phyloP scores from a whole-genome alignment of 1,139 yeast genomes.

The Sugiyamaella neomexicana region DNA sequence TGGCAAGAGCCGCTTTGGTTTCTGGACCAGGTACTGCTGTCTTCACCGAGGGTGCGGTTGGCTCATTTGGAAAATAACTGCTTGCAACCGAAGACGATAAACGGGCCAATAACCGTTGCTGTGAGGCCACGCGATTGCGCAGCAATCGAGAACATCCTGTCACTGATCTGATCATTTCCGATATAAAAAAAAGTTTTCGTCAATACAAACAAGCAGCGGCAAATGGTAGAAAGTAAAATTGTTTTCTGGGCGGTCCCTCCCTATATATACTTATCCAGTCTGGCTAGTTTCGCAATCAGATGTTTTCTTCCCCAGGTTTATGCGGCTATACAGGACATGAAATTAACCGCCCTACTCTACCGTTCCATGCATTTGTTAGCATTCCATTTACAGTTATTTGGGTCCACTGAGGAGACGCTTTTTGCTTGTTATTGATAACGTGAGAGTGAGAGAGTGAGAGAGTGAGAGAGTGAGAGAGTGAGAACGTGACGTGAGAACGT shows the following conservation, averaged over 20 bases:
- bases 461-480: no score
- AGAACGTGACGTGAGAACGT: no score
- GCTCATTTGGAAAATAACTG: constrained; percentile 57
- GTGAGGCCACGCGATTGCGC: constrained; percentile 15
- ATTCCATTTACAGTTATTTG: neutral
- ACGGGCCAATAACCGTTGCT: constrained; percentile 17
- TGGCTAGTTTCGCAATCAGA: neutral
- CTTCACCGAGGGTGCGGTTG: constrained; percentile 56
- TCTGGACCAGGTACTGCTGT: constrained; percentile 67
- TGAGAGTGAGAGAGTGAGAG: no score
- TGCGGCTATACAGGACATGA: constrained; percentile 5
- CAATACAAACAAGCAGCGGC: neutral
- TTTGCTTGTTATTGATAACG: no score
- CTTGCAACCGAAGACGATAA: constrained; percentile 36
- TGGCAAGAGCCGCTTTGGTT: constrained; percentile 48
- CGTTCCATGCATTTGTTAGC: neutral
- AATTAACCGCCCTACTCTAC: constrained; percentile 3
- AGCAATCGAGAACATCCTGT: constrained; percentile 17
- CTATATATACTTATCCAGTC: neutral
- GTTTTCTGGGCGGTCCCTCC: neutral
- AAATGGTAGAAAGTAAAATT: neutral
- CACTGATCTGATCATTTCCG: constrained; percentile 17
- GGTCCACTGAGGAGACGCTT: neutral
- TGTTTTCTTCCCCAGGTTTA: constrained; percentile 10
- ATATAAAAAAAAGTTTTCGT: neutral